Base-by-base conservation (phyloP, 305 asterid genomes). In the Solanum aculeatissimum region DNA sequence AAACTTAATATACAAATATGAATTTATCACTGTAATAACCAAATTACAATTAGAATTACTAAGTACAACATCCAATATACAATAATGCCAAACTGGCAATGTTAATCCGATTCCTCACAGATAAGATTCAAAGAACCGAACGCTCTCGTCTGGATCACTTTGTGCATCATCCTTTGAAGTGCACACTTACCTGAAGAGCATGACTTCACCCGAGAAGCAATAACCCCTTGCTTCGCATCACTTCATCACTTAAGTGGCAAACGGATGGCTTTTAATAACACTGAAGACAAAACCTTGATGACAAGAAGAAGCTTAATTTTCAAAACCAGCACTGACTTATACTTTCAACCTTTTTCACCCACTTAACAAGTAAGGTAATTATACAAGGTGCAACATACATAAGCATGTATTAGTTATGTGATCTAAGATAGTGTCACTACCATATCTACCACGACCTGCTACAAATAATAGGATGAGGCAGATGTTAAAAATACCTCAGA, bases 401-500 rank as follows among this genome's bases (percentile, higher is more conserved):
- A 77, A 27, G 42, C 82, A 51, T 77, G 21, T 77, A 27, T 78
- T 18, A 29, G 66, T 53, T 78, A 78, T 1, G 14, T 32, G 49
- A 53, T 32, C 83, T 40, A 51, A 78, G 45, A 77, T 53, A 29
- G 66, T 53, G 19, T 32, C 49, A 78, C 13, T 72, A 45, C 58
- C 80, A 43, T 72, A 72, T 72, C 40, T 72, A 72, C 6, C 40
- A 23, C 13, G 6, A 53, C 66, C 42, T 54, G 55, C 83, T 63
- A 84, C 49, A 51, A 87, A 16, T 82, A 42, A 18, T 60, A 51
- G 43, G 58, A 72, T 40, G 23, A 51, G 72, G 60, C 40, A 82
- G 51, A 12, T 65, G 21, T 43, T 43, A 45, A 71, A 77, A 43
- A 68, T 91, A 95, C 98, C 97, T 89, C 89, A 80, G 86, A 83